A percentile compares a stretch with the other conserved stretches of the same genome.
phyloP scores from a whole-genome alignment of 768 basidiomycete genomes.

The Sarcodon aspratus region DNA sequence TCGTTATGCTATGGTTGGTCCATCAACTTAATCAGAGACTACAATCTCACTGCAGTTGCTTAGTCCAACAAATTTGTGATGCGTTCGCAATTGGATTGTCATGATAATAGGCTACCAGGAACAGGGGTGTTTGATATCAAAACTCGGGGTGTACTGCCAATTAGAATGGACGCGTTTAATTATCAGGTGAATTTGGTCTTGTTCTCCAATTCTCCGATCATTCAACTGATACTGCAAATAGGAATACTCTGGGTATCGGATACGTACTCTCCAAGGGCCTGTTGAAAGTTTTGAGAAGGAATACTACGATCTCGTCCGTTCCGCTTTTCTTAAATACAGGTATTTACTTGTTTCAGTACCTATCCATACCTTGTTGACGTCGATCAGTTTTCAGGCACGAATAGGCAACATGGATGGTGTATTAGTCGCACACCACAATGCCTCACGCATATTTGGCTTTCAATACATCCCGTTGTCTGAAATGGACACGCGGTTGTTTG shows the following conservation, averaged over 20 bases:
- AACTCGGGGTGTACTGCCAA: slow-evolving; percentile 76
- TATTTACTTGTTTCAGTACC: slow-evolving; percentile 16
- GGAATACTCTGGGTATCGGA: slow-evolving; percentile 75
- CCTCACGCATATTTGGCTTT: slow-evolving; percentile 80
- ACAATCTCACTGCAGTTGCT: neutral
- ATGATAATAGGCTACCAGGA: slow-evolving; percentile 72
- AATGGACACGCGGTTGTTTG: slow-evolving; percentile 80
- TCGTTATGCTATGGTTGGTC: slow-evolving; percentile 68
- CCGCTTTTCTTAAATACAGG: slow-evolving; percentile 93
- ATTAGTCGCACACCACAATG: slow-evolving; percentile 82
- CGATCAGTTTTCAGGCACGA: slow-evolving; percentile 78
- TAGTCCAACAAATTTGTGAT: slow-evolving; percentile 64
- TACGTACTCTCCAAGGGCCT: slow-evolving; percentile 48
- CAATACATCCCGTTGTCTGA: slow-evolving; percentile 83
- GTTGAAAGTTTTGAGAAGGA: slow-evolving; percentile 84
- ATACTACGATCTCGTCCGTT: slow-evolving; percentile 88
- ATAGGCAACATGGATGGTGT: slow-evolving; percentile 98
- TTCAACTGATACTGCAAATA: slow-evolving; percentile 15
- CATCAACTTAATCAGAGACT: neutral
- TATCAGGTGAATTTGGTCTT: slow-evolving; percentile 37
- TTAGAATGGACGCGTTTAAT: slow-evolving; percentile 81
- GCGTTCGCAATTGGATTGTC: slow-evolving; percentile 92
- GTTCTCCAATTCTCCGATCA: neutral
- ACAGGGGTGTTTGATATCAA: slow-evolving; percentile 95
- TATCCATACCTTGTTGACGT: slow-evolving; percentile 1